Conservation (phyloP, 1,284 basidiomycete genomes). For the Boletus sp. region DNA sequence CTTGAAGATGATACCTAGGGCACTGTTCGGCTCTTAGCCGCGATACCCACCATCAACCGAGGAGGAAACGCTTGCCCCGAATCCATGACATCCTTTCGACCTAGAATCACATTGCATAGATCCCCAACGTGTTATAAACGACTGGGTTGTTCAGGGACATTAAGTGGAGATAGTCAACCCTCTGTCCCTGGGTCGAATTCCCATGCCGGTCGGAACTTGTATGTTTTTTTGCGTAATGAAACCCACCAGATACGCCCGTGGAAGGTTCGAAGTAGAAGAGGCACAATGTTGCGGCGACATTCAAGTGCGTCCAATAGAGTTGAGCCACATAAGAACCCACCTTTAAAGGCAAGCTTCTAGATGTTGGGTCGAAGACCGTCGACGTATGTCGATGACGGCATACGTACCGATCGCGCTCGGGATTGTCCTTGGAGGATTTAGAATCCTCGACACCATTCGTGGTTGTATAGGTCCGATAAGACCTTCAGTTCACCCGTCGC, state of each 20-base stretch:
- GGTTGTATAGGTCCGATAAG: constrained; percentile 36
- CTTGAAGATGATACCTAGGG: constrained; percentile 50
- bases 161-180: constrained; percentile 74
- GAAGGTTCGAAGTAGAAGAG: constrained; percentile 3
- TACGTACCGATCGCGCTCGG: constrained; percentile 73
- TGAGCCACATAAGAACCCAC: constrained; percentile 29
- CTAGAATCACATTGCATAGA: constrained; percentile 74
- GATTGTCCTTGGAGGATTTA: constrained; percentile 50
- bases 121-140: too few species aligned
- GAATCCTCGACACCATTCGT: constrained; percentile 72
- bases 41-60: neutral
- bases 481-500: constrained; percentile 1
- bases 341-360: constrained; percentile 68
- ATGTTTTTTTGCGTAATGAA: constrained; percentile 3
- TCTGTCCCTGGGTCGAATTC: constrained; percentile 63
- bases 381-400: constrained; percentile 59
- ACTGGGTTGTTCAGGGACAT: too few species aligned
- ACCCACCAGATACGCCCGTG: neutral
- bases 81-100: constrained; percentile 72
- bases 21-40: constrained; percentile 7
- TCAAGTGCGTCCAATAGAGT: neutral
- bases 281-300: neutral
- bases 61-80: constrained; percentile 45
- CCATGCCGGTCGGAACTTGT: constrained; percentile 72
- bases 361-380: constrained; percentile 69